These are phyloP conservation scores for Fusarium penzigii DNA, from an alignment of 2,329 filamentous ascomycete genomes.

Conservation along the genomic window DNA sequence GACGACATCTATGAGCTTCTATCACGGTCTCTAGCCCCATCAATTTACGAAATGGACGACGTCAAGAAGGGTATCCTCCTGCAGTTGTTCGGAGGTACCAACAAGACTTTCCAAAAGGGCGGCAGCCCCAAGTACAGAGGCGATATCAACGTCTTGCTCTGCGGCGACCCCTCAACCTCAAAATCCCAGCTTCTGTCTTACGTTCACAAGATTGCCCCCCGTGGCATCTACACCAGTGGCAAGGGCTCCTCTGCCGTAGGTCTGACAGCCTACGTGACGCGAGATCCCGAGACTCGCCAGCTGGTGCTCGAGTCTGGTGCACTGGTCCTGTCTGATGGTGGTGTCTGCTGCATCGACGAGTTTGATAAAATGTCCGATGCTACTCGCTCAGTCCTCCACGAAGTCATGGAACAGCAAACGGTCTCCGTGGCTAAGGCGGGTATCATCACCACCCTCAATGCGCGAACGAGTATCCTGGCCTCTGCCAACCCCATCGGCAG, in stretches of 20 bases:
- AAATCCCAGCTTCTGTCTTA: constrained; percentile 96
- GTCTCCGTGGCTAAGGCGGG: constrained; percentile 87
- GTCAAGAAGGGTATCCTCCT: constrained; percentile 98
- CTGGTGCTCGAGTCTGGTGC: constrained; percentile 80
- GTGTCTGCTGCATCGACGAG: constrained; percentile 83
- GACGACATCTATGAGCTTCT: constrained; percentile 92
- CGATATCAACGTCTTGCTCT: constrained; percentile 95
- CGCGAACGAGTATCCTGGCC: constrained; percentile 90
- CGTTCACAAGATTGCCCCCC: constrained; percentile 95
- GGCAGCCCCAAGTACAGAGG: constrained; percentile 94
- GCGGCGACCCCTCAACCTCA: constrained; percentile 93
- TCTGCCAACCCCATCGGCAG: constrained; percentile 98
- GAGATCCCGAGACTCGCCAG: constrained; percentile 77
- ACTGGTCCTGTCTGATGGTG: constrained; percentile 76
- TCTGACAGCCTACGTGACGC: constrained; percentile 79
- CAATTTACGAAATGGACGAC: constrained; percentile 97
- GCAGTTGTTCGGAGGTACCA: constrained; percentile 95
- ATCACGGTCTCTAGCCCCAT: constrained; percentile 86
- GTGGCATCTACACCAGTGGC: constrained; percentile 79
- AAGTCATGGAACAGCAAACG: constrained; percentile 88
- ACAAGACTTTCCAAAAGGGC: constrained; percentile 96
- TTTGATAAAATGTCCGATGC: constrained; percentile 85
- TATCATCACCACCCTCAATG: constrained; percentile 96
- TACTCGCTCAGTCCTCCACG: constrained; percentile 78
- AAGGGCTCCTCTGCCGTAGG: constrained; percentile 80